A percentile compares a stretch with the other conserved stretches of the same genome.
These are phyloP conservation scores for Gossypium sturtianum DNA, from an alignment of 345 rosid genomes.

Conservation along the genomic window DNA sequence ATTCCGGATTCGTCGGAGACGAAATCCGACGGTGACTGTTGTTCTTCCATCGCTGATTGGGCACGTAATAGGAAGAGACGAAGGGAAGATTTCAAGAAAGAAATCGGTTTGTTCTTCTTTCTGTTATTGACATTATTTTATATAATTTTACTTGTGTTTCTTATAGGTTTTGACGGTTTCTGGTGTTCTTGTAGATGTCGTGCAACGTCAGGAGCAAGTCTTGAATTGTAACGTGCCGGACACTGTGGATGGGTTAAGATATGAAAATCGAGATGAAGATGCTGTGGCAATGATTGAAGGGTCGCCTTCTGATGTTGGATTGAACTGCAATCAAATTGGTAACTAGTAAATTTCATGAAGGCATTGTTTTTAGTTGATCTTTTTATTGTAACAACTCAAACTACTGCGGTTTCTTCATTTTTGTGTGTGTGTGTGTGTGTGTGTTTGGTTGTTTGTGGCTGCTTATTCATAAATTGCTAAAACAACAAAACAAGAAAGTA, in stretches of 20 bases:
- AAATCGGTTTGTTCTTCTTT: conserved; percentile 22
- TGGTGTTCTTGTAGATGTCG: background rate
- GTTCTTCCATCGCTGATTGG: conserved; percentile 57
- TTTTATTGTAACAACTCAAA: background rate
- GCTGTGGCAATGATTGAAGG: conserved; percentile 55
- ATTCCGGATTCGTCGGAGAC: conserved; percentile 34
- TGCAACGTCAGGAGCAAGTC: conserved; percentile 45
- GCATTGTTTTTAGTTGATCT: background rate
- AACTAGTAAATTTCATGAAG: background rate
- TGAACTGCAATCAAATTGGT: conserved; percentile 31
- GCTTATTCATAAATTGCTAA: background rate
- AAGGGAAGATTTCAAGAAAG: conserved; percentile 53
- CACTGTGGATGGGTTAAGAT: conserved; percentile 39
- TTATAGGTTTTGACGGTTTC: background rate
- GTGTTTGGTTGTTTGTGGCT: background rate
- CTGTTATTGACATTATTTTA: background rate
- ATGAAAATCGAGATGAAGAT: conserved; percentile 56
- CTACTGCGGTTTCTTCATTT: background rate
- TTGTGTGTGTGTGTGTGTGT: too few species aligned
- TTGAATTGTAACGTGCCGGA: conserved; percentile 48
- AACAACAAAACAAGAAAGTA: background rate
- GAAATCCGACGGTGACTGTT: conserved; percentile 37
- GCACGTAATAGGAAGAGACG: conserved; percentile 65
- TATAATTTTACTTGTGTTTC: background rate
- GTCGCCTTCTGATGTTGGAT: conserved; percentile 28